phyloP scores from a whole-genome alignment of 192 early-diverging fungal genomes.

The Phlyctochytrium arcticum region DNA sequence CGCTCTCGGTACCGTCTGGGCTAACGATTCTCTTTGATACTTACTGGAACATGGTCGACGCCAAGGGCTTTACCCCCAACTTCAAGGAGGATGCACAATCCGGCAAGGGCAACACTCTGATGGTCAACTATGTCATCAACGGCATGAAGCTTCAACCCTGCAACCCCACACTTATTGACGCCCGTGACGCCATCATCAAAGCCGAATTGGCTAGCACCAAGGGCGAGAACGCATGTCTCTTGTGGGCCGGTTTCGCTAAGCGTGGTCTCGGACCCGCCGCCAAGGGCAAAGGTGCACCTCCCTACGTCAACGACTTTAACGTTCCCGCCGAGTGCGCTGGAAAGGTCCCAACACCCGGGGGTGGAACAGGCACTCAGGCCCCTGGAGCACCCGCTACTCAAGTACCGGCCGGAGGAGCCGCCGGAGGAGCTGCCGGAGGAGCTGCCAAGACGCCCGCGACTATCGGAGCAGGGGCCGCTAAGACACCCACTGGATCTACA shows the following conservation, averaged over 20 bases:
- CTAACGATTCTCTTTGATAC: constrained; percentile 58
- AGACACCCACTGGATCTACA: background rate
- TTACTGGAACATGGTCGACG: constrained; percentile 51
- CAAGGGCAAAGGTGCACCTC: constrained; percentile 5
- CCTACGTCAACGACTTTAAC: constrained; percentile 9
- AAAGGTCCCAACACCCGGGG: background rate
- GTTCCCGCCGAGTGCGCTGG: constrained; percentile 11
- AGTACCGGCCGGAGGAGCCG: no score
- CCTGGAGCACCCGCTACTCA: background rate
- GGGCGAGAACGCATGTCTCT: constrained; percentile 47
- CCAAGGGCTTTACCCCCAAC: constrained; percentile 23
- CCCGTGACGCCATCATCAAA: constrained; percentile 57
- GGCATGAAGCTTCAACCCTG: constrained; percentile 66
- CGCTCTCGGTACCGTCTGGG: constrained; percentile 58
- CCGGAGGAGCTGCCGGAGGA: no score
- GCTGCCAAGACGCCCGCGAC: no score
- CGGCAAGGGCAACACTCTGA: constrained; percentile 45
- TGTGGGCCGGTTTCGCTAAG: constrained; percentile 62
- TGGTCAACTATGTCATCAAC: constrained; percentile 51
- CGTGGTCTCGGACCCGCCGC: constrained; percentile 51
- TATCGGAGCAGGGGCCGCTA: no score
- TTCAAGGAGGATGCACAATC: constrained; percentile 6
- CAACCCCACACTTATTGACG: constrained; percentile 57
- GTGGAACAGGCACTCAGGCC: background rate
- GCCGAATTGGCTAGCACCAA: constrained; percentile 49